Conservation (phyloP, 495 filamentous ascomycete genomes). For the Neurospora sp. region DNA sequence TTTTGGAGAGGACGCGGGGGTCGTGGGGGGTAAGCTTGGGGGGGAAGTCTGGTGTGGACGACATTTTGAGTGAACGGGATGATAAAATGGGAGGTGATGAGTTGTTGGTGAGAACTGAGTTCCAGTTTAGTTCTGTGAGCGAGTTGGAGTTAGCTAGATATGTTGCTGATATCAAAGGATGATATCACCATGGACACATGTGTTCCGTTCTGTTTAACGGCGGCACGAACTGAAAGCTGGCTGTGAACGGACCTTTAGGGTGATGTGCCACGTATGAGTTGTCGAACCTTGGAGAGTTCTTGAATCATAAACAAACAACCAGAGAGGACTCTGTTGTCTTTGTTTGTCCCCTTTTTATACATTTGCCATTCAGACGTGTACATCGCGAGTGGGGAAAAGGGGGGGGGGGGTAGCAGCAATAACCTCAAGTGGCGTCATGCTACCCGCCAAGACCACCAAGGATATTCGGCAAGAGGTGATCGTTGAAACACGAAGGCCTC, state of each 20-base stretch:
- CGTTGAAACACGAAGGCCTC: neutral
- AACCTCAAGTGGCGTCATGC: neutral
- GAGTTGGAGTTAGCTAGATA: neutral
- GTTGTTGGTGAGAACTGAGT: neutral
- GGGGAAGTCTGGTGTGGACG: slow-evolving; percentile 30
- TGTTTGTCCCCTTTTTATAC: neutral
- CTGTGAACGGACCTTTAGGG: neutral
- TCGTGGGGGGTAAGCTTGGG: slow-evolving; percentile 50
- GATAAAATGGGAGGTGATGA: neutral
- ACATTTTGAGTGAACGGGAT: slow-evolving; percentile 2
- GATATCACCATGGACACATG: neutral
- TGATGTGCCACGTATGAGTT: neutral
- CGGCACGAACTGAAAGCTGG: neutral
- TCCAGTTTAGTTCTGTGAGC: neutral
- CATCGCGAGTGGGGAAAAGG: neutral
- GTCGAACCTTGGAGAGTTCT: neutral
- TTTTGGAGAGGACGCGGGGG: slow-evolving; percentile 50
- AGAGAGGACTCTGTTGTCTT: neutral
- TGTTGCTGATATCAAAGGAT: neutral
- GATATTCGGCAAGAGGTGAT: neutral
- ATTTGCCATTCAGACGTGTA: neutral
- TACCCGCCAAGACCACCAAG: neutral
- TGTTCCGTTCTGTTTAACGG: neutral
- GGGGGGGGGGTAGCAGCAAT: neutral
- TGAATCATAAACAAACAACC: neutral